A percentile compares a stretch with the other conserved stretches of the same genome.
These are phyloP conservation scores for Teratosphaeria epicoccoides DNA, from an alignment of 2,329 filamentous ascomycete species.

Conservation along the genomic window DNA sequence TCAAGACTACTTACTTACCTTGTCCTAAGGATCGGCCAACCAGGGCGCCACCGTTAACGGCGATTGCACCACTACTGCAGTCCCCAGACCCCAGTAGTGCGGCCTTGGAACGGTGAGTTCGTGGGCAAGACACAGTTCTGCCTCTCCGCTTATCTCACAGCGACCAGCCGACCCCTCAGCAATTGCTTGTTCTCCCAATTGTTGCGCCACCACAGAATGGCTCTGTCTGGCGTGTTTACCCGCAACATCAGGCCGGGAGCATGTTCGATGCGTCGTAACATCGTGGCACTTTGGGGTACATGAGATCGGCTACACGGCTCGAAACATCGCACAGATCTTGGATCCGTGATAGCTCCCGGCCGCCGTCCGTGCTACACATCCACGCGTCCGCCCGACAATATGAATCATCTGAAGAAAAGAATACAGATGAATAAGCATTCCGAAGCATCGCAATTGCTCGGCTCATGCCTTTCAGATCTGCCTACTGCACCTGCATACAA, in stretches of 20 bases:
- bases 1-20: neutral
- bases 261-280: too few species aligned
- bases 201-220: neutral
- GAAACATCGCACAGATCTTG: neutral
- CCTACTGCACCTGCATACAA: neutral
- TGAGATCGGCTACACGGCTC: neutral
- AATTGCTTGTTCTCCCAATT: neutral
- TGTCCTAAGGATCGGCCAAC: neutral
- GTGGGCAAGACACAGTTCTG: neutral
- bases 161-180: neutral
- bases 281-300: neutral
- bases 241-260: neutral
- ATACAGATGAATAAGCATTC: neutral
- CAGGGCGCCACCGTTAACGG: neutral
- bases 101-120: neutral
- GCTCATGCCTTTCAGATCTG: neutral
- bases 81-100: too few species aligned
- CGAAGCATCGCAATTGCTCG: neutral
- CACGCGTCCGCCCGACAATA: neutral
- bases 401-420: neutral
- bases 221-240: neutral
- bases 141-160: neutral
- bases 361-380: neutral
- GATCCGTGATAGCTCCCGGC: neutral
- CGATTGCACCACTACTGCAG: neutral